Conservation (phyloP, 148 eudicot species). For the Selenicereus undatus region DNA sequence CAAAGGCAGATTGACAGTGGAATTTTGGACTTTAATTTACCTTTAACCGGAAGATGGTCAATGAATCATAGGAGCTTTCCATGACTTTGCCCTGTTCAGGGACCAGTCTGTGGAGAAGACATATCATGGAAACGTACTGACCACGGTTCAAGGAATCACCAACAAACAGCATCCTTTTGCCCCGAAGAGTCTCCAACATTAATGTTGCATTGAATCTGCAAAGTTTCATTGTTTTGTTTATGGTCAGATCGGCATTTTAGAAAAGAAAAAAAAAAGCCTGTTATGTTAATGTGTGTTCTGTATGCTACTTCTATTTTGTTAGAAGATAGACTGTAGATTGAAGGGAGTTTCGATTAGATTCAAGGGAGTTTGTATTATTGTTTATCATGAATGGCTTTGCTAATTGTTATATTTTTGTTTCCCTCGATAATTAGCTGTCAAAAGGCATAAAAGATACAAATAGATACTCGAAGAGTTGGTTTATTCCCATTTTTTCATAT, state of each 20-base stretch:
- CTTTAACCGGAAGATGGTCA: slow-evolving; percentile 75
- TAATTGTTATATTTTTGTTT: too few relatives aligned
- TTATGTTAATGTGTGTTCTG: background rate
- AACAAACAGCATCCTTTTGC: slow-evolving; percentile 81
- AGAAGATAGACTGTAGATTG: too few relatives aligned
- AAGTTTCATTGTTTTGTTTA: background rate
- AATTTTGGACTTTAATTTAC: slow-evolving; percentile 20
- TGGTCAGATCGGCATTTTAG: background rate
- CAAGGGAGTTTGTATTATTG: too few relatives aligned
- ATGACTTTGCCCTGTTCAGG: slow-evolving; percentile 71
- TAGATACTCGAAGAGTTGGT: too few relatives aligned
- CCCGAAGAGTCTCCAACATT: slow-evolving; percentile 83
- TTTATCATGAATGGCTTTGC: too few relatives aligned
- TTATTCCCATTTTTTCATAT: too few relatives aligned
- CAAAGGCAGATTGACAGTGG: background rate
- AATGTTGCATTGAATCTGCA: slow-evolving; percentile 82
- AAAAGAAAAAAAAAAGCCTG: background rate
- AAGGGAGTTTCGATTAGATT: too few relatives aligned
- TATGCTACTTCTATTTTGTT: too few relatives aligned
- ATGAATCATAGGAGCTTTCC: slow-evolving; percentile 49
- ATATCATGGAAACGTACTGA: slow-evolving; percentile 71
- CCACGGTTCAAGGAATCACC: slow-evolving; percentile 95
- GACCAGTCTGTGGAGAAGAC: slow-evolving; percentile 74
- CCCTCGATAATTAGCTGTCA: too few relatives aligned
- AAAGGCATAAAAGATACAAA: too few relatives aligned